Conservation (phyloP, 352 stramenopile species). For the Nothophytophthora sp. region DNA sequence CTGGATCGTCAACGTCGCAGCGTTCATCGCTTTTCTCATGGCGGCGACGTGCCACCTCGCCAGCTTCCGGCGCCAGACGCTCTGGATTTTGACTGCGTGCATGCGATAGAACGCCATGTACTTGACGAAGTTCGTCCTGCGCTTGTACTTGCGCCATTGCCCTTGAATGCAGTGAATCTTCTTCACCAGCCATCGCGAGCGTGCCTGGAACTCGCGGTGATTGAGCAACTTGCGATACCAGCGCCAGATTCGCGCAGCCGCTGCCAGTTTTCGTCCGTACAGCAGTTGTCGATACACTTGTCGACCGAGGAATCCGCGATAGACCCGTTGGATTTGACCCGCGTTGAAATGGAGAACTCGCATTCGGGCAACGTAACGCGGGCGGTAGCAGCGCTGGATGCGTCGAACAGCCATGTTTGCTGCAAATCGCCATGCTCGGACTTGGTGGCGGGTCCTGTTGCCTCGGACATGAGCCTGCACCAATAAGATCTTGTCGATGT, state of each 20-base stretch:
- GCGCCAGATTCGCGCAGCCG: conserved; percentile 29
- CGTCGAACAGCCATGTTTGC: conserved; percentile 23
- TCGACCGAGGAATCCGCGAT: conserved; percentile 38
- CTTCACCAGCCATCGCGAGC: conserved; percentile 45
- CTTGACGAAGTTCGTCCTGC: conserved; percentile 26
- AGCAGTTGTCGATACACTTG: conserved; percentile 12
- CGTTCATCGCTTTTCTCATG: conserved; percentile 32
- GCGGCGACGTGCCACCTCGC: conserved; percentile 27
- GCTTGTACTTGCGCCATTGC: conserved; percentile 55
- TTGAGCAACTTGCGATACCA: conserved; percentile 56
- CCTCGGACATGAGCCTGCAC: conserved; percentile 52
- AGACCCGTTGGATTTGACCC: conserved; percentile 55
- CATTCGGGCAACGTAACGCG: conserved; percentile 27
- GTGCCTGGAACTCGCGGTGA: conserved; percentile 29
- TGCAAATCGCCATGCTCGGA: conserved; percentile 26
- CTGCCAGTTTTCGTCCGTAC: conserved; percentile 19
- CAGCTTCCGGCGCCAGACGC: conserved; percentile 42
- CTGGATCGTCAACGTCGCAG: conserved; percentile 38
- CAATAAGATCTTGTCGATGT: conserved; percentile 35
- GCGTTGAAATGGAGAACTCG: conserved; percentile 26
- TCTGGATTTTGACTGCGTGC: conserved; percentile 42
- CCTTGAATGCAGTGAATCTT: conserved; percentile 60
- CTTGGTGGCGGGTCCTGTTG: conserved; percentile 31
- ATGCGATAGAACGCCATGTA: conserved; percentile 43
- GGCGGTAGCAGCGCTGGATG: conserved; percentile 53